These are phyloP conservation scores for Nemania sp. DNA, from an alignment of 2,329 filamentous ascomycete species.

Conservation along the genomic window DNA sequence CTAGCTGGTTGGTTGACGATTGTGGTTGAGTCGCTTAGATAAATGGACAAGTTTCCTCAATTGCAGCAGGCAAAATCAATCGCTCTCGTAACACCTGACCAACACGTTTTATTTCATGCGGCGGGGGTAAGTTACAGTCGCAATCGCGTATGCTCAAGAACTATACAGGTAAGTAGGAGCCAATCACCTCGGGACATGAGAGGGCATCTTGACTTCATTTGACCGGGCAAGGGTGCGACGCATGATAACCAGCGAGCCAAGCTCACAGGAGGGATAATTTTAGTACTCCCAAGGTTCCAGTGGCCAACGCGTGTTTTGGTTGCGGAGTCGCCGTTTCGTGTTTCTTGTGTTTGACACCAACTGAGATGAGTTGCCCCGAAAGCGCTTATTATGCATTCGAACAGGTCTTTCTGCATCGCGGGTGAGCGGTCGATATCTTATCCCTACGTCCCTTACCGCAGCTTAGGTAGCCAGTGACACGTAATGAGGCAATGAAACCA, in stretches of 20 bases:
- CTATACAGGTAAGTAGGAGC: not conserved
- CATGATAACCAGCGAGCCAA: slow-evolving; percentile 8
- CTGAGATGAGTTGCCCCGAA: slow-evolving; percentile 30
- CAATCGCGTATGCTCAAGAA: no score
- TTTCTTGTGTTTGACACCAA: slow-evolving; percentile 19
- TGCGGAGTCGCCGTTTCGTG: not conserved
- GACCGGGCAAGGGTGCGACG: slow-evolving; percentile 10
- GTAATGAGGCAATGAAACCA: slow-evolving; percentile 30
- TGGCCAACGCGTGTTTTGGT: slow-evolving; percentile 12
- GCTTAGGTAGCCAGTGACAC: slow-evolving; percentile 24
- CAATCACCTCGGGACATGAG: slow-evolving; percentile 11
- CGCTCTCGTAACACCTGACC: slow-evolving; percentile 15
- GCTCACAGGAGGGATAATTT: slow-evolving; percentile 16
- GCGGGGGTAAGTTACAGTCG: not conserved
- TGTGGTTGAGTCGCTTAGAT: slow-evolving; percentile 20
- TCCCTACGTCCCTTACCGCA: not conserved
- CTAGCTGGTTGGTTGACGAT: slow-evolving; percentile 10
- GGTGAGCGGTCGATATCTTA: not conserved
- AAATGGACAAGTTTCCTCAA: not conserved
- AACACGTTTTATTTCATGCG: slow-evolving; percentile 11
- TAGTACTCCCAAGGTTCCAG: slow-evolving; percentile 7
- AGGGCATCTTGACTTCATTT: slow-evolving; percentile 11
- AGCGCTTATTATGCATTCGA: slow-evolving; percentile 35
- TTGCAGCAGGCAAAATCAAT: not conserved
- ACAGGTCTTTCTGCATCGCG: not conserved